Evolutionary conservation across 495 filamentous ascomycete genomes (phyloP).

Genomic region (Thermothielavioides terrestris): DNA sequence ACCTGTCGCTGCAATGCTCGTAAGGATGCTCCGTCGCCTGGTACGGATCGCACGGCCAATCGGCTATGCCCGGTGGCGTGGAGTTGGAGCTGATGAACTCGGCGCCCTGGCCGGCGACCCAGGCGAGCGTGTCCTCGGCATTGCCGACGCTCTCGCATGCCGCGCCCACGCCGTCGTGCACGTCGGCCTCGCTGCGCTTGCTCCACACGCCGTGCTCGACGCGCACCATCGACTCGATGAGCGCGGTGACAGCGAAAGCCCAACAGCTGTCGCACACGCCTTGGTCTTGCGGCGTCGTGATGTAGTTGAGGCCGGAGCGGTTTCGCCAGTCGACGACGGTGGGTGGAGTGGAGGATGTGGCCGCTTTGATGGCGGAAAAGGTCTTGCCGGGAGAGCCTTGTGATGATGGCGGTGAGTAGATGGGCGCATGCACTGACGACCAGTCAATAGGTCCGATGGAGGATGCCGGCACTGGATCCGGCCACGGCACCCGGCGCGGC

Average conservation of each 20-base stretch:
- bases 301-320: slow-evolving; percentile 12
- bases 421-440: not conserved
- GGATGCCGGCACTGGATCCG: slow-evolving; percentile 3
- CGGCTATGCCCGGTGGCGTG: slow-evolving; percentile 3
- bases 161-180: slow-evolving; percentile 13
- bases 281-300: slow-evolving; percentile 14
- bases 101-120: slow-evolving; percentile 4
- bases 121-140: slow-evolving; percentile 12
- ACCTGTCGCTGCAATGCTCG: slow-evolving; percentile 8
- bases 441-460: slow-evolving; percentile 9
- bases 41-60: slow-evolving; percentile 18
- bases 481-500: slow-evolving; percentile 5
- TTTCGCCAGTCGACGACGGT: slow-evolving; percentile 11
- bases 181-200: slow-evolving; percentile 18
- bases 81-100: not conserved
- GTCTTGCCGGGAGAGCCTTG: not conserved
- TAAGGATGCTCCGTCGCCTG: slow-evolving; percentile 3
- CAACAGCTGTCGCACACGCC: slow-evolving; percentile 17
- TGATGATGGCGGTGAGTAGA: not conserved
- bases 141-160: slow-evolving; percentile 12
- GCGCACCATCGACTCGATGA: slow-evolving; percentile 15
- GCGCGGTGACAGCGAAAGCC: slow-evolving; percentile 15
- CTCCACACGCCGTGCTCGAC: slow-evolving; percentile 19
- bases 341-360: not conserved
- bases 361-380: not conserved